These are phyloP conservation scores for Phytophthora tentaculata DNA, from an alignment of 352 stramenopile species.

Conservation along the genomic window DNA sequence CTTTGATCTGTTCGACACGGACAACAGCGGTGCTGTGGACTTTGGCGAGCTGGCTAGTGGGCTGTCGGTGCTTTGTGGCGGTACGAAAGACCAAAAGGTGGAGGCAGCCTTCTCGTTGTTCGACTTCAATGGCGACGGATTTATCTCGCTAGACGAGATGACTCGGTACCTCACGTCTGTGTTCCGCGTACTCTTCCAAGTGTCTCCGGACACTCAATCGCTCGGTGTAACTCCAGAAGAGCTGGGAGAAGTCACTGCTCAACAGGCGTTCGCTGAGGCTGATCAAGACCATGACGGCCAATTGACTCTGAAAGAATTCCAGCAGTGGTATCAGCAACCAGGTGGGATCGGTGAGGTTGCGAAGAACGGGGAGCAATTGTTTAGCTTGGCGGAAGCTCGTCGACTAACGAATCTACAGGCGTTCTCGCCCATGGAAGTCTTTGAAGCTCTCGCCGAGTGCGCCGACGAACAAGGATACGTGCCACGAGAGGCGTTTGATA, in stretches of 20 bases:
- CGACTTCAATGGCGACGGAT: slow-evolving; percentile 90
- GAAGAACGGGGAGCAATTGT: slow-evolving; percentile 82
- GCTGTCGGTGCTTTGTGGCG: slow-evolving; percentile 82
- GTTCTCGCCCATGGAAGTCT: slow-evolving; percentile 80
- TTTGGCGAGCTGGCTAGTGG: slow-evolving; percentile 87
- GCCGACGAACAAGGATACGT: slow-evolving; percentile 78
- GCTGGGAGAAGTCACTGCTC: slow-evolving; percentile 76
- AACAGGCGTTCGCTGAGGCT: slow-evolving; percentile 79
- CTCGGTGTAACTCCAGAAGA: slow-evolving; percentile 77
- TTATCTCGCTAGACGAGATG: slow-evolving; percentile 89
- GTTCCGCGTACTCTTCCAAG: slow-evolving; percentile 87
- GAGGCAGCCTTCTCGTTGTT: slow-evolving; percentile 86
- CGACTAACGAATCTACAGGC: slow-evolving; percentile 81
- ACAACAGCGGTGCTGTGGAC: slow-evolving; percentile 77
- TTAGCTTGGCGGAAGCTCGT: slow-evolving; percentile 72
- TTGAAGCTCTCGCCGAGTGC: slow-evolving; percentile 73
- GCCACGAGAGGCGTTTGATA: slow-evolving; percentile 73
- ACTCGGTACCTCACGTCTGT: slow-evolving; percentile 88
- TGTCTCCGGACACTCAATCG: slow-evolving; percentile 67
- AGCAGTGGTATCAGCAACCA: slow-evolving; percentile 84
- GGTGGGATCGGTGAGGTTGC: slow-evolving; percentile 76
- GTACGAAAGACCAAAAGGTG: slow-evolving; percentile 89
- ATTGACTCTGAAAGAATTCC: slow-evolving; percentile 87
- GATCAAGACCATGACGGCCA: slow-evolving; percentile 75
- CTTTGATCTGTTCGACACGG: slow-evolving; percentile 85